Evolutionary conservation across 306 rosid genomes (phyloP).

Genomic region (Mimosa bimucronata): DNA sequence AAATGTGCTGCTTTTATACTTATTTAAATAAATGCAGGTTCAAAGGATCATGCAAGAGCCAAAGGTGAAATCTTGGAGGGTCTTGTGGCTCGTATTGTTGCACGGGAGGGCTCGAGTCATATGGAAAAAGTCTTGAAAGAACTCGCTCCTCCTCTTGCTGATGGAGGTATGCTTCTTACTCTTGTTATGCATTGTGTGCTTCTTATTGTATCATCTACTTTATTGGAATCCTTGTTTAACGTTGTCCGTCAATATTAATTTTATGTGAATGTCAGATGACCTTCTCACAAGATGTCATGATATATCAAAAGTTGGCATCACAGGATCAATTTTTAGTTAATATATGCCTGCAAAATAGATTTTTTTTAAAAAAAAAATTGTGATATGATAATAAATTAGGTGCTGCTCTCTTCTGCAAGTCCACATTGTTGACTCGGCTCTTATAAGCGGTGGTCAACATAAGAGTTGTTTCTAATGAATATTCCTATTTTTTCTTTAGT

Average conservation of each 20-base stretch:
- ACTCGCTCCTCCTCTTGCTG: slow-evolving; percentile 60
- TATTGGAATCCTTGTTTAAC: slow-evolving; percentile 19
- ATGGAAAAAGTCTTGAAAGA: slow-evolving; percentile 72
- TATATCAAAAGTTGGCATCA: slow-evolving; percentile 32
- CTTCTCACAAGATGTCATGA: slow-evolving; percentile 5
- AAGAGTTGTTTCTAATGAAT: slow-evolving; percentile 17
- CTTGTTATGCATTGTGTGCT: slow-evolving; percentile 15
- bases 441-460: slow-evolving; percentile 19
- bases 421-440: slow-evolving; percentile 14
- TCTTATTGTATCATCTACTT: slow-evolving; percentile 22
- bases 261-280: slow-evolving; percentile 17
- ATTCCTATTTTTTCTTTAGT: slow-evolving; percentile 54
- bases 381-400: neutral
- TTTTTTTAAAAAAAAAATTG: neutral
- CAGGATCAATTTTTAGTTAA: slow-evolving; percentile 25
- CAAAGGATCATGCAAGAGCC: slow-evolving; percentile 81
- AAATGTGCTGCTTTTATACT: slow-evolving; percentile 24
- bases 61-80: slow-evolving; percentile 99
- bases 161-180: slow-evolving; percentile 66
- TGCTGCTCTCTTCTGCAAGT: slow-evolving; percentile 15
- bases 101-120: slow-evolving; percentile 76
- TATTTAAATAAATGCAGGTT: slow-evolving; percentile 58
- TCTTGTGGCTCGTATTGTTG: slow-evolving; percentile 96
- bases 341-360: slow-evolving; percentile 3
- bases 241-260: slow-evolving; percentile 26